Base-by-base conservation (phyloP, 2,329 filamentous ascomycete genomes). In the Daldinia sp. region DNA sequence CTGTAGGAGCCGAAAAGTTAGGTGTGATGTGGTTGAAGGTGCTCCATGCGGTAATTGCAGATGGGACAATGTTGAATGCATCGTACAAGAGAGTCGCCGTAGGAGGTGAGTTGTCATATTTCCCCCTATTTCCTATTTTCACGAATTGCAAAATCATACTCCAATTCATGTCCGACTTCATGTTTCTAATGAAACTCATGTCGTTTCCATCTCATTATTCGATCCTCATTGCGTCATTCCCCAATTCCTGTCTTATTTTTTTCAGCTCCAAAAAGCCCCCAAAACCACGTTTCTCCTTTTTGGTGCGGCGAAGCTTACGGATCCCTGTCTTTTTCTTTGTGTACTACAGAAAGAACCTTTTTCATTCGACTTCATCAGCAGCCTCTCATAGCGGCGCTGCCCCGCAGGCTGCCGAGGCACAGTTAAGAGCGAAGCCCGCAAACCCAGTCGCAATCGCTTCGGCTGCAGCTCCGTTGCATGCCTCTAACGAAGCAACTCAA, bases 21-120 rank as follows among this genome's bases (percentile, higher is more conserved):
- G 94, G 59, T 97, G 94, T 81, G 94, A 97, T 80, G 93, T 97
- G 58, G 93, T 95, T 61, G 93, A 96, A 77, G 90, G 90, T 49
- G 90, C 90, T 41, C 93, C 93, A 1, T 96, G 93, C 77, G 93
- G 91, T 58, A 96, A 96, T 77, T 96, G 93, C 79, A 84, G 91
- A 67, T 86, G 91, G 80, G 90, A 93, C 76, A 88, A 91, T 74
- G 89, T 93, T 61, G 88, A 92, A 75, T 93, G 90, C 78, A 82
- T 90, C 57, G 87, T 92, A 21, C 89, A 90, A 68, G 89, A 96
- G 77, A 94, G 91, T 80, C 92, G 93, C 71, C 87, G 93, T 72
- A 90, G 93, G 84, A 93, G 92, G 90, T 93, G 79, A 86, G 90
- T 87, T 43, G 23, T 55, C 30, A 45, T 41, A 4, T 2, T 25